A percentile compares a stretch with the other conserved stretches of the same genome.
Evolutionary conservation across 2,329 filamentous ascomycete genomes (phyloP).

Genomic region (Byssothecium circinans): DNA sequence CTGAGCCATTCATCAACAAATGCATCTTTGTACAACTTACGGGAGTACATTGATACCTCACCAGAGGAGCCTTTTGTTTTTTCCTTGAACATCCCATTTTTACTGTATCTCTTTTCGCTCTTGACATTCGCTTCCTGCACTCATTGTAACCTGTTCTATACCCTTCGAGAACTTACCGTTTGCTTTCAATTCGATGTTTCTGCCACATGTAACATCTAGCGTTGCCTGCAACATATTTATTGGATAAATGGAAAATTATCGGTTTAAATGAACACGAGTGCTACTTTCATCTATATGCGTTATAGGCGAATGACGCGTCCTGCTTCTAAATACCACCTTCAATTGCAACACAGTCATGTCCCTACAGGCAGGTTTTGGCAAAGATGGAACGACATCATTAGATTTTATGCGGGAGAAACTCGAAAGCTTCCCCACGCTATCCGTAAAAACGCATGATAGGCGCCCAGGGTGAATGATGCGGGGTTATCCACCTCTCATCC

Average conservation of each 20-base stretch:
- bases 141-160: slow-evolving; percentile 2
- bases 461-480: slow-evolving; percentile 6
- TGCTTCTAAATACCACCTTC: slow-evolving; percentile 10
- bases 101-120: background rate
- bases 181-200: background rate
- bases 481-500: slow-evolving; percentile 14
- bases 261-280: slow-evolving; percentile 6
- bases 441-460: background rate
- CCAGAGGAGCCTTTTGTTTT: background rate
- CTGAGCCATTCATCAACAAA: slow-evolving; percentile 12
- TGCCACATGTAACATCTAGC: background rate
- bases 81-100: background rate
- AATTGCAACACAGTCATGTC: slow-evolving; percentile 12
- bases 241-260: slow-evolving; percentile 17
- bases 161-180: background rate
- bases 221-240: background rate
- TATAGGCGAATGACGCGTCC: slow-evolving; percentile 14
- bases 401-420: background rate
- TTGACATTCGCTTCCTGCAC: background rate
- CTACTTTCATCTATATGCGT: slow-evolving; percentile 14
- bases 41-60: background rate
- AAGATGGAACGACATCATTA: too few species aligned
- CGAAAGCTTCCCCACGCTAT: background rate
- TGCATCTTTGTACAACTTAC: background rate
- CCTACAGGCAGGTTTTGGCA: background rate